Conservation (phyloP, 139 green algal species). For the Closterium sp. region DNA sequence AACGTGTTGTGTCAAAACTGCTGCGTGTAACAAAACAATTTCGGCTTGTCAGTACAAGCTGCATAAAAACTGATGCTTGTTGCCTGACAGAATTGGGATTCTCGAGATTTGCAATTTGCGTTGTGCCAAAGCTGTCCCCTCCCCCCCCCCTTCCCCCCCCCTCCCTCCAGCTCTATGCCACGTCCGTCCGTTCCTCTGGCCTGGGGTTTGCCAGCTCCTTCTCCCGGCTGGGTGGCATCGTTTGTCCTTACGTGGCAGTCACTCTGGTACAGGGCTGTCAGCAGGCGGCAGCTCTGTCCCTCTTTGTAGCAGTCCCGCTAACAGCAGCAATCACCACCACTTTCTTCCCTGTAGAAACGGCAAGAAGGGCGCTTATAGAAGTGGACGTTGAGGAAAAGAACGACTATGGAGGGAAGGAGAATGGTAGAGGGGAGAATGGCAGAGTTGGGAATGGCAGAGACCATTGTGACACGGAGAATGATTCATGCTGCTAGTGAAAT, state of each 20-base stretch:
- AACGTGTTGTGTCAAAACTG: too few relatives aligned
- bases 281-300: not conserved
- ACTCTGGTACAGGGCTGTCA: conserved; percentile 34
- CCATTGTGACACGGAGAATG: not conserved
- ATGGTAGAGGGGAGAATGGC: not conserved
- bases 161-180: conserved; percentile 69
- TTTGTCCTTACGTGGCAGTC: conserved; percentile 51
- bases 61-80: too few relatives aligned
- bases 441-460: not conserved
- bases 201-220: conserved; percentile 52
- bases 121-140: not conserved
- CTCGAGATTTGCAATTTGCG: not conserved
- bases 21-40: too few relatives aligned
- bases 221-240: conserved; percentile 36
- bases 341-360: conserved; percentile 31
- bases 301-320: conserved; percentile 22
- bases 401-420: too few relatives aligned
- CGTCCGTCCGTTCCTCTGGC: conserved; percentile 57
- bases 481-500: not conserved
- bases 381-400: not conserved
- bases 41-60: too few relatives aligned
- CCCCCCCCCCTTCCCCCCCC: too few relatives aligned
- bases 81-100: too few relatives aligned
- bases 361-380: not conserved
- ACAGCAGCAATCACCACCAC: conserved; percentile 22